Evolutionary conservation across 768 basidiomycete genomes (phyloP).

Genomic region (Pleurotus tuoliensis): DNA sequence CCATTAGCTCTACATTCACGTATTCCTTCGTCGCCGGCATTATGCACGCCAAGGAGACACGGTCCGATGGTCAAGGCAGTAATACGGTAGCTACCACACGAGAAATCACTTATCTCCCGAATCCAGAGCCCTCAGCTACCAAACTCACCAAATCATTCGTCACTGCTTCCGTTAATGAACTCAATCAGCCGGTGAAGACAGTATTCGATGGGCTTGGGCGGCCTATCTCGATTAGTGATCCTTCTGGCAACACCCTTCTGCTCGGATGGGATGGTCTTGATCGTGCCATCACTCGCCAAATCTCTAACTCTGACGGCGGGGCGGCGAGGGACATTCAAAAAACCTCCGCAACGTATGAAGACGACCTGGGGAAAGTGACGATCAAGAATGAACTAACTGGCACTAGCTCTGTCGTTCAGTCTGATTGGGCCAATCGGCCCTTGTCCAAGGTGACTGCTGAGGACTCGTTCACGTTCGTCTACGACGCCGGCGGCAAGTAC

Average conservation of each 20-base stretch:
- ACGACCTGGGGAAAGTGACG: background rate
- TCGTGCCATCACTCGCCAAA: background rate
- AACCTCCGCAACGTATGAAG: background rate
- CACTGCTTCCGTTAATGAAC: constrained; percentile 6
- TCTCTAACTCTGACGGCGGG: background rate
- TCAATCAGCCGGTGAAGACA: constrained; percentile 5
- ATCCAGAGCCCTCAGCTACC: constrained; percentile 9
- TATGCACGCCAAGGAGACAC: background rate
- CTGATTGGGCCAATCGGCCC: background rate
- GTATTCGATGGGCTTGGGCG: constrained; percentile 11
- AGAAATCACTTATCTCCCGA: constrained; percentile 8
- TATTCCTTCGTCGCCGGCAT: constrained; percentile 1
- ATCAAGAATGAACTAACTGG: constrained; percentile 4
- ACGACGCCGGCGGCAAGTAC: background rate
- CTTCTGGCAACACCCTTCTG: background rate
- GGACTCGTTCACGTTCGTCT: background rate
- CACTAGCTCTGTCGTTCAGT: background rate
- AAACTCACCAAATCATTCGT: constrained; percentile 9
- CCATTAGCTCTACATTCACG: background rate
- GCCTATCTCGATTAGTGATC: constrained; percentile 2
- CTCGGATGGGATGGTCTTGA: constrained; percentile 11
- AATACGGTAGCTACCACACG: background rate
- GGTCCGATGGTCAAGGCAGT: background rate
- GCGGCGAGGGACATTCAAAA: background rate
- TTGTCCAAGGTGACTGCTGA: background rate